Evolutionary conservation across 1,139 yeast genomes (phyloP), one percentile per base, ranked within the genome.

Genomic region (Geotrichum bryndzae): DNA sequence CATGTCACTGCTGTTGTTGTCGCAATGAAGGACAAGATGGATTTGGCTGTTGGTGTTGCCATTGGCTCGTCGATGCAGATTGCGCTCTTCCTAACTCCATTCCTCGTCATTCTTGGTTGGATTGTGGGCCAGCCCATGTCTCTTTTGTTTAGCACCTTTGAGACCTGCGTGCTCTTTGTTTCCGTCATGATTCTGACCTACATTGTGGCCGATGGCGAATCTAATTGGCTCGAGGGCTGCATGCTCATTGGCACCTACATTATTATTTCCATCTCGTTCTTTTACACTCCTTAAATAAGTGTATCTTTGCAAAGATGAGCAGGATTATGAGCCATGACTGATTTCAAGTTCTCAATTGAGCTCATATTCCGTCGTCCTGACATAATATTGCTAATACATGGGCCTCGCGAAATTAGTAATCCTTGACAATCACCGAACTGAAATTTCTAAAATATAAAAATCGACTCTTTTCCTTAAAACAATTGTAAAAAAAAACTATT

Each of bases 31-130:
- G 90, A 94, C 76, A 94, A 94, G 77, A 94, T 94, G 97, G 98
- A 94, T 74, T 82, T 94, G 67, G 97, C 99, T 13, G 84, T 94
- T 68, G 96, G 97, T 63, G 98, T 94, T 57, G 98, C 99, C 8
- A 86, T 94, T 66, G 99, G 99, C 15, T 88, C 96, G 3, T 90
- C 97, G 2, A 83, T 94, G 75, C 99, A 94, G 76, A 91, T 94
- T 70, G 96, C 99, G 3, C 77, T 94, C 60, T 92, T 94, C 75
- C 91, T 94, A 58, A 92, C 98, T 22, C 99, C 99, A 51, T 88
- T 92, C 75, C 83, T 94, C 84, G 99, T 94, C n/a, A 80, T 94
- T 57, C 79, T 90, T 53, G 99, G 99, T 15, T 94, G 99, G 99
- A 72, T 78, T 63, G 83, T 90, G 67, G 90, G 87, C 69, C 90